These are phyloP conservation scores for Biscutella laevigata DNA, from an alignment of 441 rosid genomes.

Conservation along the genomic window DNA sequence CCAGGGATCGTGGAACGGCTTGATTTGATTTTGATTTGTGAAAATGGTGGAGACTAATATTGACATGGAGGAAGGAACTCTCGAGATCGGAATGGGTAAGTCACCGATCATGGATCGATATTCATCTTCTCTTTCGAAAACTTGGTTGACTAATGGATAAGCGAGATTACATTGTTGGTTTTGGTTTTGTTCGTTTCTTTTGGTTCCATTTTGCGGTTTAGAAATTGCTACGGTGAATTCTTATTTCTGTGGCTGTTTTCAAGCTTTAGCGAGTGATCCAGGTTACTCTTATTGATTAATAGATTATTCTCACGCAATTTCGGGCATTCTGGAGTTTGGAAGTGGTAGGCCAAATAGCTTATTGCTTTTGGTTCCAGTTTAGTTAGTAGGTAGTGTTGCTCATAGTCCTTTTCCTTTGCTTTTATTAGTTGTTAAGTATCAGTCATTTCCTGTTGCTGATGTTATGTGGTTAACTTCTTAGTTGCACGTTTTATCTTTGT, in stretches of 20 bases:
- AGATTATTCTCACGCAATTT: neutral
- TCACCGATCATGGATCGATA: conserved; percentile 10
- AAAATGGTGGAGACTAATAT: conserved; percentile 38
- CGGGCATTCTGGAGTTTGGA: neutral
- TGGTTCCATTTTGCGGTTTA: neutral
- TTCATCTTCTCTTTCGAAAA: neutral
- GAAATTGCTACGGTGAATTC: neutral
- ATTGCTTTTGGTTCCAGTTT: neutral
- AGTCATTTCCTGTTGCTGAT: conserved; percentile 1
- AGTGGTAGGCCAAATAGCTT: neutral
- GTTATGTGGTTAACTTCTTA: neutral
- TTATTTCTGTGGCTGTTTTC: neutral
- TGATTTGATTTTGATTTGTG: conserved; percentile 21
- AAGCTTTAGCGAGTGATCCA: neutral
- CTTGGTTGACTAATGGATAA: conserved; percentile 3
- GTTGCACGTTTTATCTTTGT: neutral
- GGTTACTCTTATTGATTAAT: neutral
- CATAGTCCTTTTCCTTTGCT: neutral
- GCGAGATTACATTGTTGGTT: neutral
- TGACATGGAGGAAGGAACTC: conserved; percentile 57
- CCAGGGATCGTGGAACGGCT: conserved; percentile 10
- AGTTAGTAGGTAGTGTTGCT: neutral
- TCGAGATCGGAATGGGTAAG: conserved; percentile 95
- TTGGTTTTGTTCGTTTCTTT: neutral
- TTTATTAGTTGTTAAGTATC: conserved; percentile 3